Evolutionary conservation across 352 stramenopile genomes (phyloP).

Genomic region (Plasmopara halstedii): DNA sequence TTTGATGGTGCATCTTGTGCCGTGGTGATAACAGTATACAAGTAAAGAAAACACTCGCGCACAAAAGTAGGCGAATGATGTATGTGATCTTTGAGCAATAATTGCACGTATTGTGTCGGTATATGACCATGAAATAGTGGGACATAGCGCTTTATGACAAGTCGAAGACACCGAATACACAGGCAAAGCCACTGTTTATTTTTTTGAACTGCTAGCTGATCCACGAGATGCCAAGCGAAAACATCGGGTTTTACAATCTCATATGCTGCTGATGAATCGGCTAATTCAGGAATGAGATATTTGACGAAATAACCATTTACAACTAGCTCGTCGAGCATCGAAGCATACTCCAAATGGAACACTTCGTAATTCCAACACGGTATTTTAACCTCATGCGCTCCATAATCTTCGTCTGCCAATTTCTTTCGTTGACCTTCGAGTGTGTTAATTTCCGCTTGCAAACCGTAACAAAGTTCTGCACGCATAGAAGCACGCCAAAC

Average conservation of each 20-base stretch:
- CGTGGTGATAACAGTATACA: constrained; percentile 67
- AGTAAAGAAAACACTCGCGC: constrained; percentile 66
- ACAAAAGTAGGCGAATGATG: constrained; percentile 54
- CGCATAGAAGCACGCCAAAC: constrained; percentile 70
- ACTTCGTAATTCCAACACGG: constrained; percentile 71
- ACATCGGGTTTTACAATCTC: constrained; percentile 67
- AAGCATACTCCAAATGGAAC: constrained; percentile 71
- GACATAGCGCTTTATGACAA: constrained; percentile 66
- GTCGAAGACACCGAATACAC: constrained; percentile 57
- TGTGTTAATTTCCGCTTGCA: constrained; percentile 45
- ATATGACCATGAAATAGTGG: constrained; percentile 78
- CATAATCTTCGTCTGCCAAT: constrained; percentile 6
- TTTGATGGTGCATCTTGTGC: constrained; percentile 54
- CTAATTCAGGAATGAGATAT: constrained; percentile 59
- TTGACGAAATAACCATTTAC: constrained; percentile 81
- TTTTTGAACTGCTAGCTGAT: constrained; percentile 58
- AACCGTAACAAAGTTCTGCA: constrained; percentile 42
- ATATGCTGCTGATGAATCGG: constrained; percentile 50
- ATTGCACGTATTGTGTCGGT: constrained; percentile 38
- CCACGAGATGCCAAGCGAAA: constrained; percentile 73
- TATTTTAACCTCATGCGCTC: constrained; percentile 16
- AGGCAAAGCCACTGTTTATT: constrained; percentile 48
- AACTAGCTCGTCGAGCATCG: constrained; percentile 62
- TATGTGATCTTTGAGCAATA: constrained; percentile 43
- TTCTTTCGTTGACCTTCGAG: constrained; percentile 22